Conservation (phyloP, 2,329 filamentous ascomycete genomes). For the Microsporum canis region DNA sequence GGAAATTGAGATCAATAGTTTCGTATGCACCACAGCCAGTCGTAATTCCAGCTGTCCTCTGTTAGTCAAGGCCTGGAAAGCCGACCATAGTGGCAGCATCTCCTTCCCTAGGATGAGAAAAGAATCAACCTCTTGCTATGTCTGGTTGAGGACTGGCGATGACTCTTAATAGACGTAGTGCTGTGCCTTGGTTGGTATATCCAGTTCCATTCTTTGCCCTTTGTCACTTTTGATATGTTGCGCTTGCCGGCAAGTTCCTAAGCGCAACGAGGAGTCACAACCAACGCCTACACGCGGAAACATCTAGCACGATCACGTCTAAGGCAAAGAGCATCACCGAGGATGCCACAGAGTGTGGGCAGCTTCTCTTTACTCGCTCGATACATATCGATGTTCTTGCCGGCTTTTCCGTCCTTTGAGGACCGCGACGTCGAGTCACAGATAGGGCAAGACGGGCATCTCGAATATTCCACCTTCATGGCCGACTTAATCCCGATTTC, state of each 20-base stretch:
- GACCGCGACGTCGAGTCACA: background rate
- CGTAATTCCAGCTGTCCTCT: too few relatives aligned
- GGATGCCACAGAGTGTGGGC: background rate
- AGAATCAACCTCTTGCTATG: background rate
- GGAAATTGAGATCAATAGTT: background rate
- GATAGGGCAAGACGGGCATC: background rate
- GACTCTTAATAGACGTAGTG: background rate
- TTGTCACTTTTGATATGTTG: background rate
- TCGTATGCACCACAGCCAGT: too few relatives aligned
- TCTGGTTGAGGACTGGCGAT: too few relatives aligned
- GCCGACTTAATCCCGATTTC: slow-evolving; percentile 11
- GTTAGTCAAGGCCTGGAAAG: too few relatives aligned
- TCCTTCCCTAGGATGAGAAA: too few relatives aligned
- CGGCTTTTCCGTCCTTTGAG: too few relatives aligned
- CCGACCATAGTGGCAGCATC: too few relatives aligned
- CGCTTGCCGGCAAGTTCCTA: too few relatives aligned
- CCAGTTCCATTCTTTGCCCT: background rate
- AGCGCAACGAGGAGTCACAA: too few relatives aligned
- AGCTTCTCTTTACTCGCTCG: background rate
- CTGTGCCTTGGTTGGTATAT: background rate
- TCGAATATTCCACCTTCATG: slow-evolving; percentile 6
- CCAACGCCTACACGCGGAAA: too few relatives aligned
- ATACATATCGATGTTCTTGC: background rate
- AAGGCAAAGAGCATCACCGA: background rate
- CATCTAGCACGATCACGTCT: background rate